Evolutionary conservation across 1,139 yeast species (phyloP), one percentile per base, ranked within the genome.

Genomic region (Kodamaea suecica): DNA sequence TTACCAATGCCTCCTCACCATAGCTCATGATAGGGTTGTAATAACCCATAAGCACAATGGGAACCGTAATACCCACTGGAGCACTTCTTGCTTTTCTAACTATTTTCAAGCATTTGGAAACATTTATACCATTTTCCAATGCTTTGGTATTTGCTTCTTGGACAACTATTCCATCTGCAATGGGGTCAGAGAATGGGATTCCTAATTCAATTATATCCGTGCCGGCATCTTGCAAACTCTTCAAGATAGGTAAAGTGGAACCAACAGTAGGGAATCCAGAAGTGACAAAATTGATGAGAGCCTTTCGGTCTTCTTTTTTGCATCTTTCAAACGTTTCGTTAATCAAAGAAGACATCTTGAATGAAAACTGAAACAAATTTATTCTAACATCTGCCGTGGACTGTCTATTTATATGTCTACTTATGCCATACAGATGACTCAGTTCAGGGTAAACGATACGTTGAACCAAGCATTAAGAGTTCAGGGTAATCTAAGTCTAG

Each of bases 161-260:
- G 50, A 92, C 92, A n/a, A 95, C 87, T 25, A 97, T 95, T 30
- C 99, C 99, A 59, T 92, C 99, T 27, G 97, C 99, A 53, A 92
- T 87, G 29, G 99, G 98, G 57, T 92, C 99, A n/a, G 96, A 83
- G 59, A 92, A 92, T 30, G 99, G 99, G 55, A 94, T 68, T 43
- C 99, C 98, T 34, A 92, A 67, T 65, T 92, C 99, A 47, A 92
- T 86, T 43, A 92, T 76, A 57, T 92, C 98, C 14, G 86, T 94
- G 41, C 99, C 99, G 45, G 95, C 97, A 30, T 77, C 84, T 66
- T 92, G 97, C 66, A 92, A 77, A 20, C 94, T 92, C 56, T 81
- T 76, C 58, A 94, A 60, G 48, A 90, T 78, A 5, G 95, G 94
- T 29, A 92, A 69, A 2, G 98, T 90, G 48, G 84, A 96, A 37